A percentile compares a stretch with the other conserved stretches of the same genome.
These are phyloP conservation scores for Thalassiosira mediterranea DNA, from an alignment of 352 stramenopile species.

Conservation along the genomic window DNA sequence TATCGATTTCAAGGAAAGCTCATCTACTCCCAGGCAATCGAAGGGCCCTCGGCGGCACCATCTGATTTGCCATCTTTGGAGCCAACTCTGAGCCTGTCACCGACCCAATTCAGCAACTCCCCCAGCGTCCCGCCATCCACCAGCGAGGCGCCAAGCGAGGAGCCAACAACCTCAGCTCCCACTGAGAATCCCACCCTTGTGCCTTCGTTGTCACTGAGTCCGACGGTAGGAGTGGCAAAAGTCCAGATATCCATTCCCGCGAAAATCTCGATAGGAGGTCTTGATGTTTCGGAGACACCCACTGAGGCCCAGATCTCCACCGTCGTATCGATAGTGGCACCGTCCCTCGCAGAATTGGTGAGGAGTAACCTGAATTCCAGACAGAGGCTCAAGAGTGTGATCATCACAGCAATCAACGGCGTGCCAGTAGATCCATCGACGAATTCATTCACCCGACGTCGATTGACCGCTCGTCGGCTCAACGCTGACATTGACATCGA, in stretches of 20 bases:
- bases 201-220: conserved; percentile 6
- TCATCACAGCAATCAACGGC: conserved; percentile 40
- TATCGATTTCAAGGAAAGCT: conserved; percentile 22
- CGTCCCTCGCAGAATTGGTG: conserved; percentile 6
- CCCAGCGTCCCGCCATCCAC: background rate
- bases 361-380: conserved; percentile 14
- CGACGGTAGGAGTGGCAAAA: conserved; percentile 10
- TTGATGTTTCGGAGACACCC: conserved; percentile 5
- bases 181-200: conserved; percentile 24
- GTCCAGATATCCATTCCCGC: conserved; percentile 38
- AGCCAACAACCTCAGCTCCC: conserved; percentile 48
- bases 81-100: conserved; percentile 11
- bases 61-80: conserved; percentile 5
- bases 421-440: background rate
- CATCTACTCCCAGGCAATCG: conserved; percentile 16
- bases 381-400: conserved; percentile 32
- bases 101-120: too few species aligned
- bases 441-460: conserved; percentile 1
- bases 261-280: conserved; percentile 15
- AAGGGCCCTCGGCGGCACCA: conserved; percentile 16
- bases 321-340: conserved; percentile 18
- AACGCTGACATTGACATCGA: conserved; percentile 21
- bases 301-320: conserved; percentile 16
- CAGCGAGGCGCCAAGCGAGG: background rate
- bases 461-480: conserved; percentile 4